Evolutionary conservation across 164 flowering plant species (phyloP), one percentile per base, ranked within the genome.

Genomic region (Macadamia tetraphylla): DNA sequence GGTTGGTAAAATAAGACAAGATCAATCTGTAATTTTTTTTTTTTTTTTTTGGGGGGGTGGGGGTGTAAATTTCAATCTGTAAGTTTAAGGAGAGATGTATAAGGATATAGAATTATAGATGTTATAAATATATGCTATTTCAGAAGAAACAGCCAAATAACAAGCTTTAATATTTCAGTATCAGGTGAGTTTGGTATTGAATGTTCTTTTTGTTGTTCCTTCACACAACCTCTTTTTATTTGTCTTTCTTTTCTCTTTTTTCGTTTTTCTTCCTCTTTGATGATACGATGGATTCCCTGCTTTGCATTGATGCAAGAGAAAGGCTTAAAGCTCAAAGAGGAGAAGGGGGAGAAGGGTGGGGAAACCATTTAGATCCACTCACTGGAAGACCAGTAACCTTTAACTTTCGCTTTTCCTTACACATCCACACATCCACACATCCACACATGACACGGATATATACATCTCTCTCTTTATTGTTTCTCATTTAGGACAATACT

Each of bases 261-360:
- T 58, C 59, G 42, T 49, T 58, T 56, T 62, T 66, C 68, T 71
- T 71, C 65, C 55, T 67, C 76, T 75, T 75, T 66, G 64, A 57
- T 60, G 46, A 64, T 29, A 49, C 58, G 14, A 71, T 58, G 44
- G 74, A 71, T 68, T 70, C 64, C 69, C 68, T 68, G 17, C 51
- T n/a, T 23, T 68, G 64, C 80, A 71, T 80, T 74, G 83, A 29
- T 78, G 68, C 70, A 73, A 75, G 79, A 80, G 83, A 80, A 80
- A 80, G 83, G 40, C 69, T 68, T 67, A 77, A 75, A 80, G 65
- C 46, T 53, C 8, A 32, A 15, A 23, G 23, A 23, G 23, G 23
- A 23, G 23, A 23, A 23, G 23, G 23, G 40, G 40, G 40, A 35
- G 40, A 35, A 35, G 23, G 23, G 23, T 23, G 9, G 65, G 48